phyloP scores from a whole-genome alignment of 2,329 filamentous ascomycete genomes.

The Aspergillus pseudoglaucus region DNA sequence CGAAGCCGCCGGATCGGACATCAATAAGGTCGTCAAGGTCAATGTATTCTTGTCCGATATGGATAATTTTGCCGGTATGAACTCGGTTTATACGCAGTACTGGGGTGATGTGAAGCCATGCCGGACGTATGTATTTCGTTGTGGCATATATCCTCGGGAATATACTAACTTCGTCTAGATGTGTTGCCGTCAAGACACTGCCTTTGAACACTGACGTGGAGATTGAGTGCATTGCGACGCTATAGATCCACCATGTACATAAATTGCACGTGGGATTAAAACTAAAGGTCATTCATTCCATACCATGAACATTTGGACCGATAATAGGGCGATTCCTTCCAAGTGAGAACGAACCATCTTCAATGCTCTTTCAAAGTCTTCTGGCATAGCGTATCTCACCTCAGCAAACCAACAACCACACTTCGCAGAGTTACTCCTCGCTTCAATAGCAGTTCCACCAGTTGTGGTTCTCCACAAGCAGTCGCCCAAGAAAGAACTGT shows the following conservation, averaged over 20 bases:
- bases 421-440: too few species aligned
- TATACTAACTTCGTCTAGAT: conserved; percentile 32
- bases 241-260: conserved; percentile 28
- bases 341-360: too few species aligned
- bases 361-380: too few species aligned
- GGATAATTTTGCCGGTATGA: conserved; percentile 68
- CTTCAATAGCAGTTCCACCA: too few species aligned
- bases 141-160: too few species aligned
- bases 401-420: too few species aligned
- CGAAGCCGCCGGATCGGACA: conserved; percentile 52
- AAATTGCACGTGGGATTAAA: not conserved
- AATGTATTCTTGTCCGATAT: conserved; percentile 62
- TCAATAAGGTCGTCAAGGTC: conserved; percentile 60
- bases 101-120: conserved; percentile 56
- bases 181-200: conserved; percentile 81
- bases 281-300: too few species aligned
- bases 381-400: too few species aligned
- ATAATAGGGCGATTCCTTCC: too few species aligned
- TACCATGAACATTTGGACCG: too few species aligned
- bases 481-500: too few species aligned
- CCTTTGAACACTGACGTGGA: conserved; percentile 82
- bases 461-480: too few species aligned
- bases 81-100: conserved; percentile 76
- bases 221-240: conserved; percentile 79
- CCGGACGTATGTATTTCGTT: conserved; percentile 19